A percentile compares a stretch with the other conserved stretches of the same genome.
Conservation (phyloP, 306 rosid genomes). For the Vicia sativa region DNA sequence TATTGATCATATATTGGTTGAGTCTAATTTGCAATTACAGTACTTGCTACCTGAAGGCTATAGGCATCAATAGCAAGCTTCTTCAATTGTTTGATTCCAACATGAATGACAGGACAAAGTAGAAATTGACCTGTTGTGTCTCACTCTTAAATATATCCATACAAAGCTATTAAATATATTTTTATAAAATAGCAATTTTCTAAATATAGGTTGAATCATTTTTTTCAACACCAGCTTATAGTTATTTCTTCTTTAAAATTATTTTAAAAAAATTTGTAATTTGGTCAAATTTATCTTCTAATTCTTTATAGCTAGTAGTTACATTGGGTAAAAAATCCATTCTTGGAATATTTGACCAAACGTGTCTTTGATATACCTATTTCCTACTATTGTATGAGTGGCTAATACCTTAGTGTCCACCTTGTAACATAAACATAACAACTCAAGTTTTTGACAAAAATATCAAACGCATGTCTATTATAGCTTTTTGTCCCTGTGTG, state of each 20-base stretch:
- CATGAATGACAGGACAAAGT: no score
- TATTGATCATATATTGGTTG: no score
- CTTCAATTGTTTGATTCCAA: no score
- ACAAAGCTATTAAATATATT: not conserved
- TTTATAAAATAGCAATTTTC: not conserved
- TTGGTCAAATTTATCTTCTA: not conserved
- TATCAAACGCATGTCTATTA: not conserved
- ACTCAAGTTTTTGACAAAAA: slow-evolving; percentile 2
- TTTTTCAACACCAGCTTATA: not conserved
- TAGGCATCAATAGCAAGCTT: no score
- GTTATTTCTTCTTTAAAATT: not conserved
- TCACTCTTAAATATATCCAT: not conserved
- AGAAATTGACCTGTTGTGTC: no score
- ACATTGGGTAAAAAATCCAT: no score
- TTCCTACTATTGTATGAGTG: not conserved
- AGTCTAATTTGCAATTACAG: no score
- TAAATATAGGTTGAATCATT: not conserved
- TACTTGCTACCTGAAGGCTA: no score
- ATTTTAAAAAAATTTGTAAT: not conserved
- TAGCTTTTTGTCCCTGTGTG: not conserved
- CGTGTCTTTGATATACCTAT: not conserved
- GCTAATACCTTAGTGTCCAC: not conserved
- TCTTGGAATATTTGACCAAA: not conserved
- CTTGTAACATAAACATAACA: not conserved
- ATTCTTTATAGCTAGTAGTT: not conserved